Percentiles rank a stretch among this genome's conserved stretches.
These are phyloP conservation scores for Paulownia fortunei DNA, from an alignment of 257 asterid genomes.

Conservation along the genomic window DNA sequence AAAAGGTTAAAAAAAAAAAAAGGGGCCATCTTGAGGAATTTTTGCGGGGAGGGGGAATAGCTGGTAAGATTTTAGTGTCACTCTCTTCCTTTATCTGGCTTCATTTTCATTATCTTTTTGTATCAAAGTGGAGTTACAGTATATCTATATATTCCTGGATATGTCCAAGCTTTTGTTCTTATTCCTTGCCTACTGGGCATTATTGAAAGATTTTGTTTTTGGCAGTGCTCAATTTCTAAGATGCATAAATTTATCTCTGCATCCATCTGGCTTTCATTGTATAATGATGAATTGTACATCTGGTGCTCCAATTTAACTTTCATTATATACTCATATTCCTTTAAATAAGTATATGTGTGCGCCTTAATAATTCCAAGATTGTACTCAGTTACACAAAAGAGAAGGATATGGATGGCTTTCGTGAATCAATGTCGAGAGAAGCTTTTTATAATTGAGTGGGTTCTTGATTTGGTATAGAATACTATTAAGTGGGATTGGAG, in stretches of 20 bases:
- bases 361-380: slow-evolving; percentile 4
- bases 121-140: slow-evolving; percentile 22
- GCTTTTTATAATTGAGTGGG: slow-evolving; percentile 36
- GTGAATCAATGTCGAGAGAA: slow-evolving; percentile 36
- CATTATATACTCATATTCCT: slow-evolving; percentile 30
- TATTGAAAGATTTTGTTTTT: slow-evolving; percentile 26
- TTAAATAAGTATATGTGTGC: slow-evolving; percentile 8
- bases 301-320: slow-evolving; percentile 25
- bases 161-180: slow-evolving; percentile 38
- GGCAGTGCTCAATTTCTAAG: background rate
- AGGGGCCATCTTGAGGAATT: slow-evolving; percentile 15
- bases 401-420: slow-evolving; percentile 44
- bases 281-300: slow-evolving; percentile 23
- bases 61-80: slow-evolving; percentile 38
- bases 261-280: slow-evolving; percentile 15
- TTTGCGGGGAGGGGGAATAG: slow-evolving; percentile 23
- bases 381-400: slow-evolving; percentile 20
- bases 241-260: background rate
- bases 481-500: slow-evolving; percentile 32
- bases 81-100: slow-evolving; percentile 25
- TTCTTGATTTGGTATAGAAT: slow-evolving; percentile 39
- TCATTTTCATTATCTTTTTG: slow-evolving; percentile 24
- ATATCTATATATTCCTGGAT: slow-evolving; percentile 26
- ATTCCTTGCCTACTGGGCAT: slow-evolving; percentile 42
- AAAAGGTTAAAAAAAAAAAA: background rate